Evolutionary conservation across 306 rosid genomes (phyloP).

Genomic region (Ormosia emarginata): DNA sequence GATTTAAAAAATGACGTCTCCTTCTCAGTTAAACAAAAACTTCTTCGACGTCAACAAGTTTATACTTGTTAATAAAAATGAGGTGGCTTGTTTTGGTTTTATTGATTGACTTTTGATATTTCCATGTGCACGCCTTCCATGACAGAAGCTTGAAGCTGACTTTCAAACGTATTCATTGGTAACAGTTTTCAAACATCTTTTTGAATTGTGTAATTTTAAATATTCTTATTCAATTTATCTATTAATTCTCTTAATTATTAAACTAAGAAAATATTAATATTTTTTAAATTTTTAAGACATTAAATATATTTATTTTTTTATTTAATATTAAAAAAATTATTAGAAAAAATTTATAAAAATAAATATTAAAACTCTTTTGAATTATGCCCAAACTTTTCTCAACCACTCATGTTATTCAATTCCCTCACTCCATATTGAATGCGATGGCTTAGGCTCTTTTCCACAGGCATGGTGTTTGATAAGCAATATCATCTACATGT

Average conservation of each 20-base stretch:
- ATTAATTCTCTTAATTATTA: no score
- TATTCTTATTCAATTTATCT: no score
- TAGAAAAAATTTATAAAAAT: no score
- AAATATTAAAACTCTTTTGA: no score
- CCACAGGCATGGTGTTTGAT: background rate
- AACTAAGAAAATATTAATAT: no score
- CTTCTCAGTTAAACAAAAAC: background rate
- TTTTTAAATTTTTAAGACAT: no score
- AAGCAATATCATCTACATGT: background rate
- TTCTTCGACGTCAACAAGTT: background rate
- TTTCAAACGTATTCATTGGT: background rate
- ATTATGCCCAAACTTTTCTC: background rate
- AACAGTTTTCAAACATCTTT: background rate
- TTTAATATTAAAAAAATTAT: no score
- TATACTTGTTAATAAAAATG: background rate
- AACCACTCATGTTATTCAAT: background rate
- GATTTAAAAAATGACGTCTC: background rate
- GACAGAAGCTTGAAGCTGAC: background rate
- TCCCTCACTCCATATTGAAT: background rate
- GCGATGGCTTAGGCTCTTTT: background rate
- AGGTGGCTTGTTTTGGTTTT: background rate
- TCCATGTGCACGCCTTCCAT: background rate
- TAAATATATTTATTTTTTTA: no score
- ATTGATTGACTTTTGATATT: background rate
- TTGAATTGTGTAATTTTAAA: no score